Conservation (phyloP, 2,329 filamentous ascomycete genomes). For the Trichoderma hamatum region DNA sequence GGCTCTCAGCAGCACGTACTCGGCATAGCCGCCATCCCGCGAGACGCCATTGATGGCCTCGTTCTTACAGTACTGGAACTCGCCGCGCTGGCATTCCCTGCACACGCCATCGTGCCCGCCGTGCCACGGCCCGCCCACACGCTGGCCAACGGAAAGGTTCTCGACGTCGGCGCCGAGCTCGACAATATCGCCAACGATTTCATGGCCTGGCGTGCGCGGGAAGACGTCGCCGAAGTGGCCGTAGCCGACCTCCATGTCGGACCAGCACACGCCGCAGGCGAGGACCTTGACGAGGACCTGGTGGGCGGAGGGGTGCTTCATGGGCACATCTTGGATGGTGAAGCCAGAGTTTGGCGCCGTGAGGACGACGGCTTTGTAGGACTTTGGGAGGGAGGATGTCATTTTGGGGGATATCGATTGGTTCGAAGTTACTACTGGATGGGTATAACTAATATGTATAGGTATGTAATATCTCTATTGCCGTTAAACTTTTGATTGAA, state of each 20-base stretch:
- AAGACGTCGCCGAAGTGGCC: constrained; percentile 57
- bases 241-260: constrained; percentile 54
- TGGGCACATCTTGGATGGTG: constrained; percentile 60
- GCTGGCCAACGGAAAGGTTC: constrained; percentile 62
- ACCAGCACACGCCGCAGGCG: constrained; percentile 73
- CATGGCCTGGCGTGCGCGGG: constrained; percentile 70
- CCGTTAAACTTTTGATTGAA: neutral
- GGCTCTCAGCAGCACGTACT: constrained; percentile 62
- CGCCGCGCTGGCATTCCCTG: constrained; percentile 62
- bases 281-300: constrained; percentile 72
- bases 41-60: constrained; percentile 65
- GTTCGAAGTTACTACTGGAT: neutral
- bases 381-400: constrained; percentile 57
- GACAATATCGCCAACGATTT: constrained; percentile 67
- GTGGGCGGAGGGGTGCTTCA: constrained; percentile 57
- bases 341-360: constrained; percentile 56
- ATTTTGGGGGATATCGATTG: neutral
- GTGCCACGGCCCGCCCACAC: constrained; percentile 57
- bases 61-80: constrained; percentile 71
- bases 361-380: constrained; percentile 68
- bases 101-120: constrained; percentile 64
- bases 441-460: no score
- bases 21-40: constrained; percentile 67
- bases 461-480: neutral
- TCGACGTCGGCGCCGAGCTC: constrained; percentile 59